Conservation (phyloP, 805 yeast genomes). For the Candida cerambycidarum region DNA sequence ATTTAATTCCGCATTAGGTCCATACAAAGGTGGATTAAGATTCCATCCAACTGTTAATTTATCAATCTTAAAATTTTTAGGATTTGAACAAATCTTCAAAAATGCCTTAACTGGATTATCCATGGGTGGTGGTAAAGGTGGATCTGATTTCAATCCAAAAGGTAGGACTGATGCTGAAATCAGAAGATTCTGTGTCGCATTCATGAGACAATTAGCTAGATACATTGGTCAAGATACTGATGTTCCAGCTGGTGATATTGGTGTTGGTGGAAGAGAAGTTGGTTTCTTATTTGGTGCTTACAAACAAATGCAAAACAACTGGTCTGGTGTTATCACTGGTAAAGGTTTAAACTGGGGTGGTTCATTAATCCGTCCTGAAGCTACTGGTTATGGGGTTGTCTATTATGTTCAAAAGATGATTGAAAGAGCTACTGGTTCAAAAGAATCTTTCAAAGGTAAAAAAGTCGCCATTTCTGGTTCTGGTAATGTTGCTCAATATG, state of each 20-base stretch:
- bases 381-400: constrained; percentile 97
- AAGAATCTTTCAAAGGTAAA: constrained; percentile 89
- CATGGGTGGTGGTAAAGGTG: constrained; percentile 99
- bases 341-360: constrained; percentile 99
- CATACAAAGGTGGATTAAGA: constrained; percentile 98
- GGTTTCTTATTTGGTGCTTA: constrained; percentile 97
- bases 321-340: constrained; percentile 98
- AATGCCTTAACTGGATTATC: constrained; percentile 94
- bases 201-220: constrained; percentile 93
- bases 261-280: constrained; percentile 95
- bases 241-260: constrained; percentile 99
- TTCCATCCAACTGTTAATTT: constrained; percentile 97
- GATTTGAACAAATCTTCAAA: constrained; percentile 98
- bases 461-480: constrained; percentile 96
- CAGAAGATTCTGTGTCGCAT: constrained; percentile 93
- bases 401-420: constrained; percentile 98
- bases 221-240: constrained; percentile 97
- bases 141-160: constrained; percentile 97
- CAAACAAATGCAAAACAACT: constrained; percentile 85
- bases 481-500: constrained; percentile 99
- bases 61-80: constrained; percentile 92
- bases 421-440: constrained; percentile 85
- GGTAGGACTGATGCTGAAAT: constrained; percentile 90
- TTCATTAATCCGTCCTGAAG: constrained; percentile 97
- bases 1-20: constrained; percentile 97